Evolutionary conservation across 192 early-diverging fungal genomes (phyloP).

Genomic region (Coemansia sp.): DNA sequence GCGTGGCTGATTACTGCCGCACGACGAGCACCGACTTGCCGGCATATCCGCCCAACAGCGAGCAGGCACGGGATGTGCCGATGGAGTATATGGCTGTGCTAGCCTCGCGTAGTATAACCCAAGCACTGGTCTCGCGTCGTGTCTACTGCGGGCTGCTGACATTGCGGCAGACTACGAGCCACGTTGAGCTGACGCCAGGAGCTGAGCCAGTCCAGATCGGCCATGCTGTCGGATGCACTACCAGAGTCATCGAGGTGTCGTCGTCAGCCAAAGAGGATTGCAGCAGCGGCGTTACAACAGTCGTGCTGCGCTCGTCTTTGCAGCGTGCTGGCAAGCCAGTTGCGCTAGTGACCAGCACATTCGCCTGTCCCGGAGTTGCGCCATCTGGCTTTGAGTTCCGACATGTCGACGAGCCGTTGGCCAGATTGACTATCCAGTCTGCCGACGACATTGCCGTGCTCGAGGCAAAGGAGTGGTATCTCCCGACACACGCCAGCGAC

Average conservation of each 20-base stretch:
- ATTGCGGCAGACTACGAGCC: constrained; percentile 83
- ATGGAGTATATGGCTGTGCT: constrained; percentile 68
- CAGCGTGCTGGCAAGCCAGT: neutral
- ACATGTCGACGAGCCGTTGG: constrained; percentile 67
- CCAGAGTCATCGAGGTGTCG: constrained; percentile 70
- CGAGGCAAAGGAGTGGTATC: constrained; percentile 82
- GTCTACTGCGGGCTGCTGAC: constrained; percentile 83
- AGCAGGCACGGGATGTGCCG: constrained; percentile 70
- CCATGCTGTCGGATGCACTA: constrained; percentile 73
- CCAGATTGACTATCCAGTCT: constrained; percentile 58
- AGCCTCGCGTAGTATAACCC: constrained; percentile 75
- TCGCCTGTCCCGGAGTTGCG: constrained; percentile 11
- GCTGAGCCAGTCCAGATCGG: constrained; percentile 66
- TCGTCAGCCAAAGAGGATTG: neutral
- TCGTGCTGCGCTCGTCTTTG: constrained; percentile 2
- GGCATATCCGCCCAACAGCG: constrained; percentile 65
- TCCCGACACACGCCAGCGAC: constrained; percentile 2
- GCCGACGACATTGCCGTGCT: constrained; percentile 85
- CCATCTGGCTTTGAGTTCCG: constrained; percentile 75
- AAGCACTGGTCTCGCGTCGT: constrained; percentile 80
- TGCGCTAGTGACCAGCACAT: constrained; percentile 40
- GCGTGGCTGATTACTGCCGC: constrained; percentile 88
- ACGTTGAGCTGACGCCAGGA: constrained; percentile 70
- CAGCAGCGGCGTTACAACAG: neutral
- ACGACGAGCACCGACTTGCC: constrained; percentile 64